Base-by-base conservation (phyloP, 345 rosid genomes). In the Noccaea bulbosa region DNA sequence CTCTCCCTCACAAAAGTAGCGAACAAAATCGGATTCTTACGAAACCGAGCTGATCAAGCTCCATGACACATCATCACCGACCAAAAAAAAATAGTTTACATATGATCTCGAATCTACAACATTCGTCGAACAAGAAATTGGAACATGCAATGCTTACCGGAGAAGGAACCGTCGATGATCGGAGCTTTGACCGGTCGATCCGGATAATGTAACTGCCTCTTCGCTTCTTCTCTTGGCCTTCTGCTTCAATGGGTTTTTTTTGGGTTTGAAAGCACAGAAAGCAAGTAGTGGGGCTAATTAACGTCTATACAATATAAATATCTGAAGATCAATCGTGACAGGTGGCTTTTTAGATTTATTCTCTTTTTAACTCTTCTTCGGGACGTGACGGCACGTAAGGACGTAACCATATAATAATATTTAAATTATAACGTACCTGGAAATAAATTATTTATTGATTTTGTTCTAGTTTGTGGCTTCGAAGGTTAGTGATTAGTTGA, bases 361-460 rank as follows among this genome's bases (percentile, higher is more conserved):
- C 39, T 67, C 68, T 60, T 50, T 55, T 55, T 43, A 35, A 53
- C 62, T 64, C 8, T 70, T 76, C 34, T 34, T 63, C 15, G 75
- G 62, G 70, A 69, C 79, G 75, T 76, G 79, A 76, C 66, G 75
- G 79, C 79, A 69, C 75, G 79, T 69, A 48, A 46, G 37, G 20
- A 39, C 17, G 11, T 55, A 56, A 49, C 35, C 15, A 35, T 17
- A 34, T 16, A 11, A 3, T 7, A 52, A 45, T 30, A 44, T 43
- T 11, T 62, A 16, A n/a, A 2, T 1, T 11, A 40, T 17, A 20
- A 40, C 49, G 11, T 22, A 12, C 11, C 16, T 48, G 35, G 37
- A 38, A 22, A 8, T 22, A 37, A 7, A 34, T 11, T 24, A 49
- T 1, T 33, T 37, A 5, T 37, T n/a, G n/a, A n/a, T n/a, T n/a